These are phyloP conservation scores for Pythium brassicae DNA, from an alignment of 352 stramenopile genomes.

Conservation along the genomic window DNA sequence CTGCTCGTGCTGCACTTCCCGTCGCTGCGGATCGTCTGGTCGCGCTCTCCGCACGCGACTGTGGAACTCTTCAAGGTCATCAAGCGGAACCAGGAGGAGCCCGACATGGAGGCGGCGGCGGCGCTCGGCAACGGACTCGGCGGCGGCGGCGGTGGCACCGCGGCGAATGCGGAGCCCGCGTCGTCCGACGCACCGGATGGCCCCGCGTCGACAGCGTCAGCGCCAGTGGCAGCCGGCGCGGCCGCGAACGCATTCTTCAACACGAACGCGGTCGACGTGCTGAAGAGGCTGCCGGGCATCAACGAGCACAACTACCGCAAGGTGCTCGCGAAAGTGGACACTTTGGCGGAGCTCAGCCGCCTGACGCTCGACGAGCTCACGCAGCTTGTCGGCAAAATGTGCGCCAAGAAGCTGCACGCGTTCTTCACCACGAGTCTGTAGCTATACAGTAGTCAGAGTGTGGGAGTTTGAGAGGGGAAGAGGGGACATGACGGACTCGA, in stretches of 20 bases:
- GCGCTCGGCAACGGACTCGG: slow-evolving; percentile 45
- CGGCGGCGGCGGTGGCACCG: slow-evolving; percentile 12
- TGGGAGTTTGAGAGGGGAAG: too few species aligned
- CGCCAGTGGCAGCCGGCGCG: slow-evolving; percentile 45
- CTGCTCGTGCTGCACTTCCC: slow-evolving; percentile 95
- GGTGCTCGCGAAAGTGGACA: slow-evolving; percentile 64
- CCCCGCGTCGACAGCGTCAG: background rate
- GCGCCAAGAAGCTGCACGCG: slow-evolving; percentile 69
- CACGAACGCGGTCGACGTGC: slow-evolving; percentile 90
- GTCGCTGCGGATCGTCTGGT: slow-evolving; percentile 94
- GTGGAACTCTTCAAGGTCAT: slow-evolving; percentile 83
- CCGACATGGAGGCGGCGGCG: slow-evolving; percentile 69
- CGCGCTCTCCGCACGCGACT: slow-evolving; percentile 87
- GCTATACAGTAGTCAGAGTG: background rate
- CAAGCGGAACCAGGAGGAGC: slow-evolving; percentile 82
- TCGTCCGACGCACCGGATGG: background rate
- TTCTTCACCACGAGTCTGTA: slow-evolving; percentile 79
- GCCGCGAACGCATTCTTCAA: slow-evolving; percentile 78
- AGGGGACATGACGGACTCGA: background rate
- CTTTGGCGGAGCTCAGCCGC: slow-evolving; percentile 71
- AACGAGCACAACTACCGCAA: slow-evolving; percentile 91
- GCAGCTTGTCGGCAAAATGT: slow-evolving; percentile 65
- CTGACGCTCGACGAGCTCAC: slow-evolving; percentile 58
- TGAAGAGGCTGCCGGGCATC: slow-evolving; percentile 95
- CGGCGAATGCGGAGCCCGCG: slow-evolving; percentile 2